A percentile compares a stretch with the other conserved stretches of the same genome.
phyloP scores from a whole-genome alignment of 2,329 filamentous ascomycete genomes.

The Venturia asperata region DNA sequence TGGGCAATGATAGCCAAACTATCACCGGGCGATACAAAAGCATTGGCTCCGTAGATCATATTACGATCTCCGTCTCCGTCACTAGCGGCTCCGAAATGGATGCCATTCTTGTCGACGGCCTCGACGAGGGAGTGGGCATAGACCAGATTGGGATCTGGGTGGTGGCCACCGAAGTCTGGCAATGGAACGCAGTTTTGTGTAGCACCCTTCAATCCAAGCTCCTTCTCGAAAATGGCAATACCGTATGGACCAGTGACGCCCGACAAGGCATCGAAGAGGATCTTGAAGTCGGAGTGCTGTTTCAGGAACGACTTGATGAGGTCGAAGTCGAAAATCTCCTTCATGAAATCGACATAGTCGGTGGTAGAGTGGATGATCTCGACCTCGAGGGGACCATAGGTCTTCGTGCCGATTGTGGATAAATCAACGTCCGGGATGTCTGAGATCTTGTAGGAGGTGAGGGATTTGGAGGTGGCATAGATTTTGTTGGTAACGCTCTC shows the following conservation, averaged over 20 bases:
- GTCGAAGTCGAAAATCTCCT: conserved; percentile 97
- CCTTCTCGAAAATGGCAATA: conserved; percentile 87
- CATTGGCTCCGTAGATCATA: conserved; percentile 98
- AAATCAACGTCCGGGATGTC: conserved; percentile 84
- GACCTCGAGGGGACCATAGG: conserved; percentile 80
- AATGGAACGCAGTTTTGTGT: conserved; percentile 89
- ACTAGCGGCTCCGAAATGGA: conserved; percentile 93
- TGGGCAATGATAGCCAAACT: conserved; percentile 97
- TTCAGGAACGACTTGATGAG: conserved; percentile 92
- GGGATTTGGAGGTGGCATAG: conserved; percentile 79
- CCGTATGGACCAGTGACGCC: conserved; percentile 96
- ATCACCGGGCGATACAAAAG: conserved; percentile 95
- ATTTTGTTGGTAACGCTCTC: conserved; percentile 98
- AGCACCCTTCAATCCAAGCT: conserved; percentile 74
- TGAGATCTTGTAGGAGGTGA: conserved; percentile 87
- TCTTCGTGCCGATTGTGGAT: conserved; percentile 70
- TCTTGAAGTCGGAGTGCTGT: conserved; percentile 83
- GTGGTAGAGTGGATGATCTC: conserved; percentile 89
- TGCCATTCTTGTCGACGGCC: conserved; percentile 79
- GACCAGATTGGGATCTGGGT: conserved; percentile 95
- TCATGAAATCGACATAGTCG: conserved; percentile 92
- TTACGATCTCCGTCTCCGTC: conserved; percentile 98
- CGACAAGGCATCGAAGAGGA: conserved; percentile 89
- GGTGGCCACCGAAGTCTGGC: conserved; percentile 93
- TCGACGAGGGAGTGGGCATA: conserved; percentile 94